Percentiles rank a stretch among this genome's conserved stretches.
Conservation (phyloP, 345 rosid species). For the Populus tremula region DNA sequence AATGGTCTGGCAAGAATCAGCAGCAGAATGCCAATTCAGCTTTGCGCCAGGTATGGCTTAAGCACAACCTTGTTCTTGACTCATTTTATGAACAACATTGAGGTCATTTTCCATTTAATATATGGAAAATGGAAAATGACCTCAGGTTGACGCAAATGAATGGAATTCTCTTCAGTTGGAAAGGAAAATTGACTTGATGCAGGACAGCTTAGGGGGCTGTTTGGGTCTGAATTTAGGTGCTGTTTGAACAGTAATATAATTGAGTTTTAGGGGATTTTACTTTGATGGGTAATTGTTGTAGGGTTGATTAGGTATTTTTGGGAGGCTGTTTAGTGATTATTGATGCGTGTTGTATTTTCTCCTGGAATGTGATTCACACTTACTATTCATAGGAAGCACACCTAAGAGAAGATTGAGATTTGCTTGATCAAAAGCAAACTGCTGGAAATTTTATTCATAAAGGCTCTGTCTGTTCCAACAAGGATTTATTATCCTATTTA, state of each 20-base stretch:
- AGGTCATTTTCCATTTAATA: not conserved
- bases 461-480: not conserved
- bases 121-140: not conserved
- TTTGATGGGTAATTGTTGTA: not conserved
- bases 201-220: not conserved
- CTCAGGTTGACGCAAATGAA: not conserved
- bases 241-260: not conserved
- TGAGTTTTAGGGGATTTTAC: not conserved
- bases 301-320: not conserved
- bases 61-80: not conserved
- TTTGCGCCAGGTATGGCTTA: constrained; percentile 63
- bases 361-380: not conserved
- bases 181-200: not conserved
- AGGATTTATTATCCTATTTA: not conserved
- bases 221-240: not conserved
- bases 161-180: not conserved
- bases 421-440: not conserved
- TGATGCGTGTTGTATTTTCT: not conserved
- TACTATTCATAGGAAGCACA: not conserved
- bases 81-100: not conserved
- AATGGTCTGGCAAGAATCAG: constrained; percentile 99
- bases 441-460: not conserved
- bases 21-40: constrained; percentile 91
- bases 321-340: not conserved
- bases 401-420: not conserved